Evolutionary conservation across 768 basidiomycete species (phyloP).

Genomic region (Suillus plorans): DNA sequence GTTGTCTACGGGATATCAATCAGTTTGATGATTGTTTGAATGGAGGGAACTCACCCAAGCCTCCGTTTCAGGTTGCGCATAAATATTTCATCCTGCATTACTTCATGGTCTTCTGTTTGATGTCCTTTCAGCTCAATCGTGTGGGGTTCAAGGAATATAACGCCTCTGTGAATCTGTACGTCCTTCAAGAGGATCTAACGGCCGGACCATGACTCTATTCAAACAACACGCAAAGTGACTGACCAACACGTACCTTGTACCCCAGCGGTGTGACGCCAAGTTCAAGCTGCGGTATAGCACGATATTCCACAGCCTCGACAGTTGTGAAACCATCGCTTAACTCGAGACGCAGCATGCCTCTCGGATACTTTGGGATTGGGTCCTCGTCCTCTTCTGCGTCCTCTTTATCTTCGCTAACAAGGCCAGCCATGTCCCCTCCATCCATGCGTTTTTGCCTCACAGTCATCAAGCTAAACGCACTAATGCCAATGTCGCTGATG

Average conservation of each 20-base stretch:
- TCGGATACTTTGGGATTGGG: no score
- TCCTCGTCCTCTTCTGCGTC: no score
- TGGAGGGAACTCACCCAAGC: slow-evolving; percentile 55
- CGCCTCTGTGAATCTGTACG: slow-evolving; percentile 64
- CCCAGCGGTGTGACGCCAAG: slow-evolving; percentile 83
- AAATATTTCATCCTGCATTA: slow-evolving; percentile 57
- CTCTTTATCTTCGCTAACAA: no score
- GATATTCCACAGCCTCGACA: no score
- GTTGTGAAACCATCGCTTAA: no score
- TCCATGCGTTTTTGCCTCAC: no score
- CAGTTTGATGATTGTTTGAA: not conserved
- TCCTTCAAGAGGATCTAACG: slow-evolving; percentile 68
- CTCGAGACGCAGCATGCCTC: no score
- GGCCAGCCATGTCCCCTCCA: no score
- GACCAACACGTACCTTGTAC: slow-evolving; percentile 60
- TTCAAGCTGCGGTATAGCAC: no score
- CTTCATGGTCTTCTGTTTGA: slow-evolving; percentile 64
- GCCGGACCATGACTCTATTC: not conserved
- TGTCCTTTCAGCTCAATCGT: slow-evolving; percentile 62
- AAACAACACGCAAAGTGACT: not conserved
- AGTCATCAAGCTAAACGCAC: no score
- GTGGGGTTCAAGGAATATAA: slow-evolving; percentile 74
- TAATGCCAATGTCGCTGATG: no score
- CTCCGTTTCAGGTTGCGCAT: slow-evolving; percentile 57
- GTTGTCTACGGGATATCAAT: slow-evolving; percentile 18